Base-by-base conservation (phyloP, 202 grass and related monocot species). In the Digitaria exilis region DNA sequence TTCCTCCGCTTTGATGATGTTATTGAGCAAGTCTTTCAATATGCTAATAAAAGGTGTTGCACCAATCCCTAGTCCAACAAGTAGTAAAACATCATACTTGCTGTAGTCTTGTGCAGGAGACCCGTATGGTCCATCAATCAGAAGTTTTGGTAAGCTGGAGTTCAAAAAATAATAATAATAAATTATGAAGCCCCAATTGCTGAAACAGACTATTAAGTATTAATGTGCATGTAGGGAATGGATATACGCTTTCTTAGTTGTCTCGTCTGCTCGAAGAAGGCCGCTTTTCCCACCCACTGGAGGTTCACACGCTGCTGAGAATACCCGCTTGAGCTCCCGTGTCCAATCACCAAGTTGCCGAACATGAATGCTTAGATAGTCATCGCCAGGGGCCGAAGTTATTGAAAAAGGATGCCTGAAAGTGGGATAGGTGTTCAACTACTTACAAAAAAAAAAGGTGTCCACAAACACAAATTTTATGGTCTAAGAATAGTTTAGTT, bases 351-450 rank as follows among this genome's bases (percentile, higher is more conserved):
- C 96, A 50, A 92, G 85, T 85, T 95, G 89, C 32, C 96, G 89
- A 50, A 99, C 92, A 85, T 99, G 96, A 77, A 99, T 93, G 74
- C 96, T 99, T 48, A 99, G 83, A 82, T 92, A 99, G n/a, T 92
- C 89, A 71, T 99, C 93, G 32, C 93, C 91, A 14, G 96, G 96
- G 64, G 96, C 93, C 2, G 96, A 99, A 73, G 96, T 99, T 70
- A 99, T 96, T 73, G 96, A 99, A 84, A 99, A 99, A 25, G 96
- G 96, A 86, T 99, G 96, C 96, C 96, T 98, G 88, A 80, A 81
- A 73, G 5, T 29, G 9, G 75, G 72, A 69, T 21, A 64, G 62
- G 41, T 37, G 37, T 79, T 81, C 68, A 85, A 72, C 24, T 68
- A 79, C 65, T 31, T 81, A 28, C 32, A 51, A 71, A 6, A 17